These are phyloP conservation scores for Vitellaria paradoxa DNA, from an alignment of 179 eudicot genomes.

Conservation along the genomic window DNA sequence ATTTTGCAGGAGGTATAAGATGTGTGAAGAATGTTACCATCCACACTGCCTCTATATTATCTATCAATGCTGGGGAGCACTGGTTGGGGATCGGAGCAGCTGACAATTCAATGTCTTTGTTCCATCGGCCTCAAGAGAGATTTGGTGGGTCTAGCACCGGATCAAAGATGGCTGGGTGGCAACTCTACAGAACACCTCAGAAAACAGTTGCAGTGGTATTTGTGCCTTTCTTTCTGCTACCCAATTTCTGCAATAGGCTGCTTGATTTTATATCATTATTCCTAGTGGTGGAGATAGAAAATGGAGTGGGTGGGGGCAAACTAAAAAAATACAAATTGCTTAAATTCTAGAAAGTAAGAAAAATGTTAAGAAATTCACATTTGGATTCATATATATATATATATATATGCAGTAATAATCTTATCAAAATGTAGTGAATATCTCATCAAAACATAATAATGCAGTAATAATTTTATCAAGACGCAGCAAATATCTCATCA, in stretches of 20 bases:
- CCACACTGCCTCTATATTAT: constrained; percentile 62
- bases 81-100: constrained; percentile 99
- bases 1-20: constrained; percentile 51
- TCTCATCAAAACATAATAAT: no score
- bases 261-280: not conserved
- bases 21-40: constrained; percentile 85
- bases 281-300: no score
- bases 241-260: not conserved
- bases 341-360: no score
- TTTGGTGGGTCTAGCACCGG: constrained; percentile 60
- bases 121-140: constrained; percentile 88
- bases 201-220: constrained; percentile 74
- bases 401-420: no score
- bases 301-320: no score
- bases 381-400: no score
- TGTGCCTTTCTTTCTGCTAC: not conserved
- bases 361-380: no score
- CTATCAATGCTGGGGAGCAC: constrained; percentile 84
- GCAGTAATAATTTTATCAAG: no score
- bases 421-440: no score
- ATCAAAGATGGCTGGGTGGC: constrained; percentile 80
- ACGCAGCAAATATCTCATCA: no score
- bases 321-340: no score
- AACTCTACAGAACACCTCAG: constrained; percentile 94
- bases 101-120: constrained; percentile 95